Base-by-base conservation (phyloP, 2,329 filamentous ascomycete species). In the Helotiales sp. region DNA sequence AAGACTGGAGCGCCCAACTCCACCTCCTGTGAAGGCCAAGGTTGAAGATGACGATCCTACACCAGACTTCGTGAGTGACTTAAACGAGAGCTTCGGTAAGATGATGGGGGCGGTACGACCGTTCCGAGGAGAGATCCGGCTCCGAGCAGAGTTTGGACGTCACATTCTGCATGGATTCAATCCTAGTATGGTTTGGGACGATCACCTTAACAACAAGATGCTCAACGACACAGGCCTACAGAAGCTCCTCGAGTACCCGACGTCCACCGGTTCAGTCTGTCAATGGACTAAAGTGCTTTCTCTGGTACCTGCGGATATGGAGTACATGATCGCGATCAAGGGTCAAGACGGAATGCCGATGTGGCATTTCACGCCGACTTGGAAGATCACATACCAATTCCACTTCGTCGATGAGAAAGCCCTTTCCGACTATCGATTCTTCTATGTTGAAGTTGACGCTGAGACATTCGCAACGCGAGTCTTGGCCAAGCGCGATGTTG, bases 281-380 rank as follows among this genome's bases (percentile, higher is more conserved):
- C 46, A 46, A 9, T 71, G 71, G 42, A 71, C 67, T 1, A 64
- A 66, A 3, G 60, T 66, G 12, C n/a, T 72, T 4, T 67, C 69
- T 2, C 63, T 50, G 2, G 13, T 64, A 2, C 55, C 66, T 27
- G 57, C 57, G 1, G 70, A 72, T 10, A 57, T 66, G 6, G 55
- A 65, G 27, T 60, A 55, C 24, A 38, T 71, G 8, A 40, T 65
- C 19, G 57, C 58, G 2, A 52, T 71, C 47, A 69, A 65, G 27
- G 46, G 63, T 33, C 52, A 33, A 10, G n/a, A 59, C 8, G 66
- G 61, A 1, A 27, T 57, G 3, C 15, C 49, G 29, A 56, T 70
- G 2, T 72, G 70, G 70, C 31, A 53, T 13, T 52, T 57, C 2
- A 47, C 36, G 31, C 17, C 31, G 1, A 33, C 38, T n/a, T 68